A percentile compares a stretch with the other conserved stretches of the same genome.
phyloP scores from a whole-genome alignment of 768 basidiomycete genomes.

The Suillus lakei region DNA sequence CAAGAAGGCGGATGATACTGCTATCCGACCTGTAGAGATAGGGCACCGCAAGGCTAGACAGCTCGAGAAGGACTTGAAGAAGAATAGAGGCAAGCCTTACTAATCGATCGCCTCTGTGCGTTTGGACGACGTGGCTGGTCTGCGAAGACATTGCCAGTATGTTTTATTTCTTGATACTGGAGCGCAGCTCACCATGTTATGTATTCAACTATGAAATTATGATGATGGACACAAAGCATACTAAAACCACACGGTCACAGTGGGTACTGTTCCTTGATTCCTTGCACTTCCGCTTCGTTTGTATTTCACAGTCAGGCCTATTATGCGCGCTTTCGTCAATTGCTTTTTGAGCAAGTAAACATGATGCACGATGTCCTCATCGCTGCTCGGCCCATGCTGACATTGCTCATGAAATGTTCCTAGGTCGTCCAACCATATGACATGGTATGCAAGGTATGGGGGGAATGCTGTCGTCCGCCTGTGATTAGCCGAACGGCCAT shows the following conservation, averaged over 20 bases:
- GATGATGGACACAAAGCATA: neutral
- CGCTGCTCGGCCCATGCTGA: neutral
- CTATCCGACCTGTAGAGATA: conserved; percentile 90
- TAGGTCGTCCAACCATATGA: neutral
- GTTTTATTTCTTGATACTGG: conserved; percentile 27
- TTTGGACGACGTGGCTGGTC: conserved; percentile 6
- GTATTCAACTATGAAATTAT: conserved; percentile 12
- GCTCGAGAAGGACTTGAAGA: conserved; percentile 90
- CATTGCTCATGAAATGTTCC: neutral
- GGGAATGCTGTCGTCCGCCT: neutral
- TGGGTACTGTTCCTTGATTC: neutral
- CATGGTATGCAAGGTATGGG: neutral
- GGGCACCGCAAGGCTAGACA: conserved; percentile 91
- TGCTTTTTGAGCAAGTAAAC: neutral
- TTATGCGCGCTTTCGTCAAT: neutral
- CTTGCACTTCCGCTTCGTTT: neutral
- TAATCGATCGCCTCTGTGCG: conserved; percentile 33
- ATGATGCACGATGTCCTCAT: neutral
- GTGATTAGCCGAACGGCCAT: neutral
- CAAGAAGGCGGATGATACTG: conserved; percentile 88
- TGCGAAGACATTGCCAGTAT: conserved; percentile 26
- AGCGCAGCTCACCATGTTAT: conserved; percentile 27
- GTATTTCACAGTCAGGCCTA: conserved; percentile 4
- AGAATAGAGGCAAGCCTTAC: conserved; percentile 87
- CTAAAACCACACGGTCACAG: neutral